A percentile compares a stretch with the other conserved stretches of the same genome.
These are phyloP conservation scores for Beauveria brongniartii DNA, from an alignment of 2,329 filamentous ascomycete species.

Conservation along the genomic window DNA sequence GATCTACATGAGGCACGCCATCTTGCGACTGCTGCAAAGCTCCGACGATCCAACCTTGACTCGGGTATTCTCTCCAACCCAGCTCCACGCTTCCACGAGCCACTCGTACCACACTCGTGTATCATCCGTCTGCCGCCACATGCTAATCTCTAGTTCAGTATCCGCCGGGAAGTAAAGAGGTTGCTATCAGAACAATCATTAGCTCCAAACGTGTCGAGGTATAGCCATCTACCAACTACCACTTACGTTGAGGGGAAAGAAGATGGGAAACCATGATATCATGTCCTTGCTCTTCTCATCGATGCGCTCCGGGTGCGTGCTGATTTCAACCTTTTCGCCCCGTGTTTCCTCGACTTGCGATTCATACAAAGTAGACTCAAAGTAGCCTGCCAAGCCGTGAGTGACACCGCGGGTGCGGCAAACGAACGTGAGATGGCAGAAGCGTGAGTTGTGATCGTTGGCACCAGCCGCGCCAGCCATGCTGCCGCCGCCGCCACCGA, in stretches of 20 bases:
- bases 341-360: constrained; percentile 31
- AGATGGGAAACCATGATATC: constrained; percentile 99
- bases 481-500: constrained; percentile 60
- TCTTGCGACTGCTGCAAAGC: constrained; percentile 59
- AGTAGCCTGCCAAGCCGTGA: constrained; percentile 89
- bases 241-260: constrained; percentile 86
- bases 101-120: constrained; percentile 98
- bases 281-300: constrained; percentile 90
- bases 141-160: constrained; percentile 79
- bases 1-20: constrained; percentile 61
- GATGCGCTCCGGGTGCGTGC: constrained; percentile 87
- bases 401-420: constrained; percentile 72
- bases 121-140: constrained; percentile 95
- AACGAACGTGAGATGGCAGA: constrained; percentile 69
- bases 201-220: not conserved
- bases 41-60: constrained; percentile 60
- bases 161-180: constrained; percentile 80
- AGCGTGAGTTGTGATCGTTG: constrained; percentile 88
- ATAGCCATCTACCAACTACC: not conserved
- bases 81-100: constrained; percentile 78
- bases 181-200: constrained; percentile 43
- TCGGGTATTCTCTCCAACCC: constrained; percentile 49
- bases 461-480: constrained; percentile 69
- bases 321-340: constrained; percentile 65
- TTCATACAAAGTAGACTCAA: constrained; percentile 88